A percentile compares a stretch with the other conserved stretches of the same genome.
Conservation (phyloP, 1,139 yeast genomes). For the Ogataea hybrid region DNA sequence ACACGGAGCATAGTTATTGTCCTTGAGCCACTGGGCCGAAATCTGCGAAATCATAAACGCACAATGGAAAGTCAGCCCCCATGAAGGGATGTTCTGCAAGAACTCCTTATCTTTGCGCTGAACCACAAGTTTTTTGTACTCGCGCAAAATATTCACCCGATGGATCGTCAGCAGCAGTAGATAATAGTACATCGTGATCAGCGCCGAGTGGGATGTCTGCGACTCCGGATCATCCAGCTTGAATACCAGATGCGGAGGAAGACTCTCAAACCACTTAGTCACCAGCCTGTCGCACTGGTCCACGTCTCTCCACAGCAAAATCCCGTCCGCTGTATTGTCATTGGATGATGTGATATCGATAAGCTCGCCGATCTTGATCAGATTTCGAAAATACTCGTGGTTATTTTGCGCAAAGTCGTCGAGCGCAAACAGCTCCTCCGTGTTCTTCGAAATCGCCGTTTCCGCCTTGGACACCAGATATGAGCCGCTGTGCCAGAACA, state of each 20-base stretch:
- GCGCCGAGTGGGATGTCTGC: constrained; percentile 55
- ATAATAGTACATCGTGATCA: constrained; percentile 69
- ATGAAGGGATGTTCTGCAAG: constrained; percentile 63
- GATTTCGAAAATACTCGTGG: constrained; percentile 57
- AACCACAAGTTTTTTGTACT: background rate
- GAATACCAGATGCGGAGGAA: constrained; percentile 63
- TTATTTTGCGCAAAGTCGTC: constrained; percentile 45
- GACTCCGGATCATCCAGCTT: constrained; percentile 49
- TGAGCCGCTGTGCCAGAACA: constrained; percentile 75
- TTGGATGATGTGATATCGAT: constrained; percentile 43
- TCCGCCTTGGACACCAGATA: constrained; percentile 42
- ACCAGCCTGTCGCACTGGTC: constrained; percentile 66
- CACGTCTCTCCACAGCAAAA: constrained; percentile 37
- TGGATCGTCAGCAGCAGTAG: constrained; percentile 68
- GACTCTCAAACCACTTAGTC: constrained; percentile 73
- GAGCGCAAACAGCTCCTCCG: constrained; percentile 69
- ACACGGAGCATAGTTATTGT: constrained; percentile 49
- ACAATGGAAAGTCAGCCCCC: constrained; percentile 81
- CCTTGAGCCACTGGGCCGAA: constrained; percentile 44
- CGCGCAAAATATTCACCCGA: constrained; percentile 53
- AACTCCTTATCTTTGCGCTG: constrained; percentile 25
- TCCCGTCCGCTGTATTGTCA: background rate
- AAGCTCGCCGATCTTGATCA: constrained; percentile 68
- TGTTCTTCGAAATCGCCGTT: constrained; percentile 54
- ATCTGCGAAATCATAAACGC: constrained; percentile 75